These are phyloP conservation scores for Solanum arcanum DNA, from an alignment of 257 asterid genomes.

Conservation along the genomic window DNA sequence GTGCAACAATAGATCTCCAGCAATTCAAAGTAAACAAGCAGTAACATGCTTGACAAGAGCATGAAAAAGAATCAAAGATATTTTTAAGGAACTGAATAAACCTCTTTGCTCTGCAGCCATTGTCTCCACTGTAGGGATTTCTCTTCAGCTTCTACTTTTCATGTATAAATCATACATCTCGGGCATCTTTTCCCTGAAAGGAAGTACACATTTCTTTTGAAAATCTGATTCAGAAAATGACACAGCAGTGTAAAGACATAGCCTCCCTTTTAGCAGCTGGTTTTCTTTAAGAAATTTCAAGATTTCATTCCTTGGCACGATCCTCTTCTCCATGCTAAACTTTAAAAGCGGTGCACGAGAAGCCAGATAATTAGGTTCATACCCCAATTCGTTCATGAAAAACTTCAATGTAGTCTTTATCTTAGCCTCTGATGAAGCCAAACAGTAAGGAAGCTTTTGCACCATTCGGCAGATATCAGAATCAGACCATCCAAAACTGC, in stretches of 20 bases:
- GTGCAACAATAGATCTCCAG: background rate
- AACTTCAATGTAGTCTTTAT: background rate
- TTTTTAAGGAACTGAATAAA: background rate
- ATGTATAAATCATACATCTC: background rate
- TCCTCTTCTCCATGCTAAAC: background rate
- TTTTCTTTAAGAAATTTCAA: background rate
- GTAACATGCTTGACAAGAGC: background rate
- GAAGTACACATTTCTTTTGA: background rate
- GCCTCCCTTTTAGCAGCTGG: background rate
- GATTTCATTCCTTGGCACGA: background rate
- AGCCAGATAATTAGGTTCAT: background rate
- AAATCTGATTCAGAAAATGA: background rate
- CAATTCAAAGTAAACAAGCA: background rate
- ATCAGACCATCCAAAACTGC: constrained; percentile 7
- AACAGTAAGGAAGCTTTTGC: background rate
- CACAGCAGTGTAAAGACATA: background rate
- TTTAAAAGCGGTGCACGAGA: background rate
- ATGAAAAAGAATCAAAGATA: background rate
- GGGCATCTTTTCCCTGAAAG: background rate
- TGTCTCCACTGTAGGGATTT: background rate
- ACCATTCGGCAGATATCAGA: background rate
- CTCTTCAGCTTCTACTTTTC: background rate
- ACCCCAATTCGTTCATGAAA: background rate
- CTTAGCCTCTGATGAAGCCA: background rate
- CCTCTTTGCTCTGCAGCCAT: background rate